Conservation (phyloP, 768 basidiomycete species). For the Mycena alexandri region DNA sequence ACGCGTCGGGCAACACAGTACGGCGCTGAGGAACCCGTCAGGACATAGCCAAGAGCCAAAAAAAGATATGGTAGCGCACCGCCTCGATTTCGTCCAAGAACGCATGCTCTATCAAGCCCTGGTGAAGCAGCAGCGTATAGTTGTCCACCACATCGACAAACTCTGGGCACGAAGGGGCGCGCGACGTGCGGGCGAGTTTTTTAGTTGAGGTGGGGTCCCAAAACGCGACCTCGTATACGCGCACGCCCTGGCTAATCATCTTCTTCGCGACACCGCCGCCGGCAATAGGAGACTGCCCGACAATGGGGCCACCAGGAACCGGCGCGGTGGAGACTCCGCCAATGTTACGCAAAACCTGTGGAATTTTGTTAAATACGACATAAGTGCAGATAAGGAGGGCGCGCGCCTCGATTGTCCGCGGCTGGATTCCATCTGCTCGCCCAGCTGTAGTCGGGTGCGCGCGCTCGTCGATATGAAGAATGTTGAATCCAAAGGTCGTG, state of each 20-base stretch:
- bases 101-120: constrained; percentile 37
- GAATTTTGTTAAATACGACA: background rate
- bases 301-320: constrained; percentile 30
- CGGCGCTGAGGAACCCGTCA: constrained; percentile 27
- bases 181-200: constrained; percentile 46
- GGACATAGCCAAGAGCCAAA: background rate
- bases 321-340: constrained; percentile 34
- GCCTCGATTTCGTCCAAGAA: constrained; percentile 37
- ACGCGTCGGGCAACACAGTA: constrained; percentile 27
- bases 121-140: constrained; percentile 37
- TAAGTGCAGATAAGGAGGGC: background rate
- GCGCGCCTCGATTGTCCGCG: constrained; percentile 60
- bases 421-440: constrained; percentile 69
- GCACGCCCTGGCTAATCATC: constrained; percentile 36
- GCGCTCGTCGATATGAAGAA: constrained; percentile 38
- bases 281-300: constrained; percentile 26
- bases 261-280: constrained; percentile 37
- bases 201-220: constrained; percentile 35
- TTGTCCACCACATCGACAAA: constrained; percentile 38
- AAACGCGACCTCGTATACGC: constrained; percentile 39
- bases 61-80: constrained; percentile 10
- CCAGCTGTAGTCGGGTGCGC: constrained; percentile 49
- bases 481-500: constrained; percentile 38
- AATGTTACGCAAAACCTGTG: constrained; percentile 38
- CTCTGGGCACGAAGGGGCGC: constrained; percentile 32